A percentile compares a stretch with the other conserved stretches of the same genome.
Conservation (phyloP, 192 early-diverging fungal species). For the Martensiomyces pterosporus region DNA sequence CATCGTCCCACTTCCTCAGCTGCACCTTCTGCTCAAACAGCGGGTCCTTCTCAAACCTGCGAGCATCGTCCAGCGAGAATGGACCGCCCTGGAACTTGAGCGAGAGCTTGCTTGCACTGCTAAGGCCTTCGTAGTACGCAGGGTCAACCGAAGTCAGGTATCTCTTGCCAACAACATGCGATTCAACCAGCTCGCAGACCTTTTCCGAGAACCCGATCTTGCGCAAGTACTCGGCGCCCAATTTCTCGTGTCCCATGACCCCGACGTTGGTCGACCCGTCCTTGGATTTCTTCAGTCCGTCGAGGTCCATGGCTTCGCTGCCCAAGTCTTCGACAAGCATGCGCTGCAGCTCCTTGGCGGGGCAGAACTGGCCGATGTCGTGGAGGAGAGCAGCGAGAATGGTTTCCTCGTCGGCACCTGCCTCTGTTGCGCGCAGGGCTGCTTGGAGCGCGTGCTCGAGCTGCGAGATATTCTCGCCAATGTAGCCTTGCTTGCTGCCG, state of each 20-base stretch:
- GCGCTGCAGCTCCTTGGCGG: conserved; percentile 44
- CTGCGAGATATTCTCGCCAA: conserved; percentile 55
- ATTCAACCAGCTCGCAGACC: conserved; percentile 51
- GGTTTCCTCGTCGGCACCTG: conserved; percentile 47
- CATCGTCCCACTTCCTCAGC: conserved; percentile 55
- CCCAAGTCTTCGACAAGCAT: conserved; percentile 45
- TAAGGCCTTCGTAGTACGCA: conserved; percentile 47
- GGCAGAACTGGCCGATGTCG: conserved; percentile 57
- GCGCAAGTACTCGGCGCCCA: conserved; percentile 55
- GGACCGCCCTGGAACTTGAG: conserved; percentile 54
- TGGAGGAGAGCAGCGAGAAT: conserved; percentile 55
- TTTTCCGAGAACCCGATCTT: conserved; percentile 54
- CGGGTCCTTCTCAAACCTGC: conserved; percentile 50
- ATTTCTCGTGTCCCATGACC: conserved; percentile 52
- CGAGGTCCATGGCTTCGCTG: not conserved
- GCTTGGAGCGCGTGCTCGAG: conserved; percentile 57
- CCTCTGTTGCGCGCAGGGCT: conserved; percentile 42
- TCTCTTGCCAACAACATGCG: conserved; percentile 57
- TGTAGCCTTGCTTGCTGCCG: conserved; percentile 52
- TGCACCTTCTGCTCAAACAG: conserved; percentile 53
- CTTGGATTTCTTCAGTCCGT: not conserved
- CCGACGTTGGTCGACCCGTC: conserved; percentile 29
- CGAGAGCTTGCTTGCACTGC: conserved; percentile 52
- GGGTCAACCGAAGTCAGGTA: conserved; percentile 52
- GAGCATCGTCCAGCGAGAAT: conserved; percentile 38